These are phyloP conservation scores for Acacia melanoxylon DNA, from an alignment of 306 rosid species.

Conservation along the genomic window DNA sequence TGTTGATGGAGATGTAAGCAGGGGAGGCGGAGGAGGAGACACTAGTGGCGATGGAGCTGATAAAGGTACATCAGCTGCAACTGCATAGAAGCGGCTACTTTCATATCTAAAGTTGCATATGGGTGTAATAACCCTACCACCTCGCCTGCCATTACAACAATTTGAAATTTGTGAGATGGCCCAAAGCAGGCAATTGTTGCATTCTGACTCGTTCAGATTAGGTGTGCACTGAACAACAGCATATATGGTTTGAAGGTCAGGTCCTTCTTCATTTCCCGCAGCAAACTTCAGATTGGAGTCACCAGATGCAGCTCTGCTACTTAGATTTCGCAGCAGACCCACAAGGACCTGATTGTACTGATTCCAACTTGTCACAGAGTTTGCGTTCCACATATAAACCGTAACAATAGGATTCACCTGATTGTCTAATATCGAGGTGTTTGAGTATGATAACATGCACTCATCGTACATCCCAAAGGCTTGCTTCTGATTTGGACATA, in stretches of 20 bases:
- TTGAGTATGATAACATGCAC: constrained; percentile 29
- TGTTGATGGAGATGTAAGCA: neutral
- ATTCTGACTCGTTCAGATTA: constrained; percentile 11
- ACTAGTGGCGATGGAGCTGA: neutral
- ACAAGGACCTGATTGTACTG: neutral
- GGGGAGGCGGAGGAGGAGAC: neutral
- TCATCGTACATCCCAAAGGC: constrained; percentile 7
- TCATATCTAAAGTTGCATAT: constrained; percentile 23
- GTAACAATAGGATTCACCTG: neutral
- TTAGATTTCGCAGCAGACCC: neutral
- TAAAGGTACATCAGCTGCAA: constrained; percentile 8
- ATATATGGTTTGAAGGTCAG: neutral
- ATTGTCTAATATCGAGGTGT: neutral
- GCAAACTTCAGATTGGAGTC: constrained; percentile 28
- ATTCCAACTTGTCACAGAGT: neutral
- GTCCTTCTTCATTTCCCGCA: neutral
- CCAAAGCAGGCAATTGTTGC: constrained; percentile 25
- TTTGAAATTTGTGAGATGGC: neutral
- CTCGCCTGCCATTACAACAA: neutral
- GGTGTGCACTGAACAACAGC: constrained; percentile 42
- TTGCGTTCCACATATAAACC: neutral
- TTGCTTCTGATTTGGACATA: constrained; percentile 8
- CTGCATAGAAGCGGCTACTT: neutral
- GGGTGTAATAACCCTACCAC: neutral
- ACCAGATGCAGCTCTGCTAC: constrained; percentile 9